A percentile compares a stretch with the other conserved stretches of the same genome.
Conservation (phyloP, 1,139 yeast genomes). For the Suhomyces chickasaworum region DNA sequence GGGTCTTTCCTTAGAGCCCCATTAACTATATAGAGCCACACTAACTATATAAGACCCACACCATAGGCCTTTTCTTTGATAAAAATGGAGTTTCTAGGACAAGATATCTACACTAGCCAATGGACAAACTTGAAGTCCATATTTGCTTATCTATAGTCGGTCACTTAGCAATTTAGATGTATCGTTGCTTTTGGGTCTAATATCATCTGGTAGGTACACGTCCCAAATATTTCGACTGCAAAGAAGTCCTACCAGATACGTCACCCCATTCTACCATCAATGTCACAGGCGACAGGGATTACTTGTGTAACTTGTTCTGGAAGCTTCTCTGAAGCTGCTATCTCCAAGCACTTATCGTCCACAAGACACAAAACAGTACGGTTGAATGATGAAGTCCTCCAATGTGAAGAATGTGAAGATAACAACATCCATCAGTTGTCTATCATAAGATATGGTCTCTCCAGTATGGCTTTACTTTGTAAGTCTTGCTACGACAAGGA, state of each 20-base stretch:
- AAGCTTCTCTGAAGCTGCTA: conserved; percentile 21
- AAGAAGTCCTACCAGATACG: not conserved
- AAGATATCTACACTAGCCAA: no score
- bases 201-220: conserved; percentile 4
- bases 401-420: conserved; percentile 61
- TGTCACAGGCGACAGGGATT: conserved; percentile 13
- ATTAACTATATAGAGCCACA: no score
- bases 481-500: conserved; percentile 47
- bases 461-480: conserved; percentile 56
- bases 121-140: no score
- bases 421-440: conserved; percentile 55
- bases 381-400: conserved; percentile 44
- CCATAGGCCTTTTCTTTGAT: no score
- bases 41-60: no score
- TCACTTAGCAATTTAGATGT: not conserved
- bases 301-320: conserved; percentile 37
- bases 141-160: no score
- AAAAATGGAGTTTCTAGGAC: no score
- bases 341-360: conserved; percentile 49
- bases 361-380: conserved; percentile 56
- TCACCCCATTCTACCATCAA: not conserved
- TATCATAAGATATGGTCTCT: conserved; percentile 55
- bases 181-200: not conserved
- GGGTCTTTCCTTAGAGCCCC: not conserved
- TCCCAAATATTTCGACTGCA: conserved; percentile 2